phyloP scores from a whole-genome alignment of 805 yeast genomes.

The Lachancea nothofagi region DNA sequence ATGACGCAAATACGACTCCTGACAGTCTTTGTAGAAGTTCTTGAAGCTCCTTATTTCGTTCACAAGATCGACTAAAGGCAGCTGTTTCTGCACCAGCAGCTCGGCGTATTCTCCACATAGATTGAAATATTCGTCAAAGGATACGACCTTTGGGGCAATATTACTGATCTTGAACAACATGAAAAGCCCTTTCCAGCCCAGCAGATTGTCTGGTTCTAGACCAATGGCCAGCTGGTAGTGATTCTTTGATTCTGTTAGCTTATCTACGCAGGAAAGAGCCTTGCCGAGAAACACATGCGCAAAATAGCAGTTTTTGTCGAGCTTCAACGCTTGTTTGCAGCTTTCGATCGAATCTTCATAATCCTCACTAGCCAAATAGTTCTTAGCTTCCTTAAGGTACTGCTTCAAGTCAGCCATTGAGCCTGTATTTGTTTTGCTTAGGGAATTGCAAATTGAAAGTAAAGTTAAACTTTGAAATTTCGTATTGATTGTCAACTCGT shows the following conservation, averaged over 20 bases:
- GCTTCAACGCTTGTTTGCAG: conserved; percentile 48
- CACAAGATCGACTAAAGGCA: conserved; percentile 44
- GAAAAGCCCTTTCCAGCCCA: conserved; percentile 81
- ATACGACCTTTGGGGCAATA: conserved; percentile 33
- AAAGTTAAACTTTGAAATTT: neutral
- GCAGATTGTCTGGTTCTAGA: conserved; percentile 44
- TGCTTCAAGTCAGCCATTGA: conserved; percentile 33
- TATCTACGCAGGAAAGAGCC: conserved; percentile 45
- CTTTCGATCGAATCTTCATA: conserved; percentile 56
- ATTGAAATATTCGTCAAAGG: conserved; percentile 39
- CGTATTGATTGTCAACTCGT: too few species aligned
- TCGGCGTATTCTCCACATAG: conserved; percentile 43
- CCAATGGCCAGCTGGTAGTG: conserved; percentile 47
- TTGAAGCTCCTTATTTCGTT: conserved; percentile 44
- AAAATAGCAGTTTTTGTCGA: conserved; percentile 53
- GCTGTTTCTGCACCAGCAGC: conserved; percentile 38
- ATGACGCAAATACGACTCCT: conserved; percentile 44
- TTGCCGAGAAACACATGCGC: conserved; percentile 73
- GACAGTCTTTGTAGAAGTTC: conserved; percentile 34
- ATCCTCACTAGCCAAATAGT: conserved; percentile 49
- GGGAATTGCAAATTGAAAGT: neutral
- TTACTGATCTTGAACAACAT: conserved; percentile 35
- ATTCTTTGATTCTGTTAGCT: conserved; percentile 36
- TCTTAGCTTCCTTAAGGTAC: conserved; percentile 44
- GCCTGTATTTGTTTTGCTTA: too few species aligned